Conservation (phyloP, 1,139 yeast genomes). For the Wickerhamiella pararugosa region DNA sequence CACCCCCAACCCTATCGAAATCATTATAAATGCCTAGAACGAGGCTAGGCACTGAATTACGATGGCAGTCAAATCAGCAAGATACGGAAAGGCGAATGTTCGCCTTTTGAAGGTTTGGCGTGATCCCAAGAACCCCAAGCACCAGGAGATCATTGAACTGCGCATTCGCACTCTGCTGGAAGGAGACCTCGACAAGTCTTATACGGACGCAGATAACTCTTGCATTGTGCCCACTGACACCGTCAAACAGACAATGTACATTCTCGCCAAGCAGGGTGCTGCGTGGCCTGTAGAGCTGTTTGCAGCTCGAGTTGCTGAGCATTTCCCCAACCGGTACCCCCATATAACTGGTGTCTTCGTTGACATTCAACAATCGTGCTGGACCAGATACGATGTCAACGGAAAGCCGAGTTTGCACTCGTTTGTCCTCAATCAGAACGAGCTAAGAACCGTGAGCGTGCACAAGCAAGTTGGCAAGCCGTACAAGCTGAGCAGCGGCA, state of each 20-base stretch:
- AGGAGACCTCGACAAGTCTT: constrained; percentile 65
- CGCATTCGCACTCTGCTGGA: constrained; percentile 58
- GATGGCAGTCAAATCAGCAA: constrained; percentile 24
- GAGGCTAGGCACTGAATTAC: too few species aligned
- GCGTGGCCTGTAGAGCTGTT: constrained; percentile 79
- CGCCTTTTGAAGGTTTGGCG: constrained; percentile 77
- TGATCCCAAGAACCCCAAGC: constrained; percentile 49
- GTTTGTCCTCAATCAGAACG: constrained; percentile 71
- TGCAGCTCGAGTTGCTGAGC: constrained; percentile 71
- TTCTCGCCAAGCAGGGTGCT: constrained; percentile 66
- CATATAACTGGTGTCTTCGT: constrained; percentile 65
- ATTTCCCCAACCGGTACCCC: constrained; percentile 56
- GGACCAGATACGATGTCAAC: constrained; percentile 63
- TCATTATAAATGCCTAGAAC: too few species aligned
- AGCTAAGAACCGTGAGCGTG: constrained; percentile 48
- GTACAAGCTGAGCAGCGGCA: constrained; percentile 45
- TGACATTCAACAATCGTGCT: constrained; percentile 51
- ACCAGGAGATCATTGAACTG: constrained; percentile 74
- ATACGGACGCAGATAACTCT: constrained; percentile 75
- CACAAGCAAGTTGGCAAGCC: constrained; percentile 31
- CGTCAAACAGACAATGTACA: constrained; percentile 70
- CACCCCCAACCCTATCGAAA: too few species aligned
- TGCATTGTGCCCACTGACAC: constrained; percentile 88
- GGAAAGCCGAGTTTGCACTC: constrained; percentile 73
- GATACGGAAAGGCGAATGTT: constrained; percentile 86